Conservation (phyloP, 192 early-diverging fungal genomes). For the Phycomyces nitens region DNA sequence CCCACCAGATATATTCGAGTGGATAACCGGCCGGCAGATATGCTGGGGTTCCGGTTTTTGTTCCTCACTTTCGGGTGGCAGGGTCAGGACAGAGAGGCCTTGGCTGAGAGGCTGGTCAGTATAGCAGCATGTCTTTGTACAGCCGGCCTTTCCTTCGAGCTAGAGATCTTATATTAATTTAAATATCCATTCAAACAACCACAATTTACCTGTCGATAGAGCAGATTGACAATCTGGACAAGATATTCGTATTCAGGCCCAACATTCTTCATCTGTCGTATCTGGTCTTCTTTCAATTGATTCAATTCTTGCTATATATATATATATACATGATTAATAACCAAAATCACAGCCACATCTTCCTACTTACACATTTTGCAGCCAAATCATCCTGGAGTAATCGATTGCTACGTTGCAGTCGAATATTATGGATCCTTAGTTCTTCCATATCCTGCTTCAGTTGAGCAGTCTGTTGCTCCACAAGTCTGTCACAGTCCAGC, state of each 20-base stretch:
- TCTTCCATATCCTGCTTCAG: conserved; percentile 28
- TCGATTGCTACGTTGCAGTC: conserved; percentile 28
- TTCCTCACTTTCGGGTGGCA: conserved; percentile 27
- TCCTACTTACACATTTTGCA: conserved; percentile 14
- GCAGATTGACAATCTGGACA: conserved; percentile 37
- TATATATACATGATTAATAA: no score
- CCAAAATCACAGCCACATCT: no score
- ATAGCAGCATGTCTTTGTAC: conserved; percentile 35
- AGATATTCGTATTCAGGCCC: conserved; percentile 44
- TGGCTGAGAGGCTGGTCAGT: conserved; percentile 26
- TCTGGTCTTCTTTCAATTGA: conserved; percentile 22
- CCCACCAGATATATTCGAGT: conserved; percentile 19
- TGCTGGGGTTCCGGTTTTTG: conserved; percentile 25
- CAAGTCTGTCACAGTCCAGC: conserved; percentile 25
- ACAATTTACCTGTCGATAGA: conserved; percentile 34
- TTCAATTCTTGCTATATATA: conserved; percentile 31
- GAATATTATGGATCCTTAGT: conserved; percentile 20
- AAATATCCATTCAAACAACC: no score
- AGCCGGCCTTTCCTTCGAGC: conserved; percentile 27
- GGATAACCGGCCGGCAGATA: conserved; percentile 34
- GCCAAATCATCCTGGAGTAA: conserved; percentile 27
- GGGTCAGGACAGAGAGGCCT: conserved; percentile 18
- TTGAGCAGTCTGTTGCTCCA: conserved; percentile 30
- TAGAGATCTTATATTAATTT: no score
- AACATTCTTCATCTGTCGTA: conserved; percentile 26